Evolutionary conservation across 2,329 filamentous ascomycete genomes (phyloP), one percentile per base, ranked within the genome.

Genomic region (Pseudocercospora vitis): DNA sequence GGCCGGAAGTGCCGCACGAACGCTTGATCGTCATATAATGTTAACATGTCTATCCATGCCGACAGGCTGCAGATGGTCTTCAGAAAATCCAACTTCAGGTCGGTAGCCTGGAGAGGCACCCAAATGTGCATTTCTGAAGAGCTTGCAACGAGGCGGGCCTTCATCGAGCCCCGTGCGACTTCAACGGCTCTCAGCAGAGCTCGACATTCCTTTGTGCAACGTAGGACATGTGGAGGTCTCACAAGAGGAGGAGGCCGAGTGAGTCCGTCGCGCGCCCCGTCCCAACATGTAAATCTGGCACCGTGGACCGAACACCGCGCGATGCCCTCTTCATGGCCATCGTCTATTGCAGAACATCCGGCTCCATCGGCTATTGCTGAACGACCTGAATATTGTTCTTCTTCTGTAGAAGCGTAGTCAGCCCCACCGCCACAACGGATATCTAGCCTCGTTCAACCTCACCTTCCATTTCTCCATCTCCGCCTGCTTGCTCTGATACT

Each of bases 401-500:
- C 73, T 91, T 91, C 88, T 91, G 73, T 70, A 69, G 21, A 28
- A 9, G 31, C 46, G 29, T 14, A 19, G 42, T 45, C 37, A 39
- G 28, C 21, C 16, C 19, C 11, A 44, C 14, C 19, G 32, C 14
- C 42, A 31, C 9, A 40, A 9, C 12, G 4, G 11, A 9, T 6
- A 19, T 14, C 4, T 28, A 9, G 31, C 3, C 9, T 4, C 39
- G 39, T 24, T 18, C 48, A 56, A 37, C 69, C 84, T 54, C 75
- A 95, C 92, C 89, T 99, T 99, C 94, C 94, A 99, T 73, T 87
- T 91, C 71, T 99, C 92, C 79, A 99, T 83, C 70, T 99, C 94
- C 35, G 90, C 85, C 73, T 99, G 91, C 75, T 96, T 95, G 26
- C 79, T 76, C 78, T 95, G 95, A 80, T 97, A 97, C 75, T 96